Base-by-base conservation (phyloP, 495 filamentous ascomycete species). In the Aspergillus affinis region DNA sequence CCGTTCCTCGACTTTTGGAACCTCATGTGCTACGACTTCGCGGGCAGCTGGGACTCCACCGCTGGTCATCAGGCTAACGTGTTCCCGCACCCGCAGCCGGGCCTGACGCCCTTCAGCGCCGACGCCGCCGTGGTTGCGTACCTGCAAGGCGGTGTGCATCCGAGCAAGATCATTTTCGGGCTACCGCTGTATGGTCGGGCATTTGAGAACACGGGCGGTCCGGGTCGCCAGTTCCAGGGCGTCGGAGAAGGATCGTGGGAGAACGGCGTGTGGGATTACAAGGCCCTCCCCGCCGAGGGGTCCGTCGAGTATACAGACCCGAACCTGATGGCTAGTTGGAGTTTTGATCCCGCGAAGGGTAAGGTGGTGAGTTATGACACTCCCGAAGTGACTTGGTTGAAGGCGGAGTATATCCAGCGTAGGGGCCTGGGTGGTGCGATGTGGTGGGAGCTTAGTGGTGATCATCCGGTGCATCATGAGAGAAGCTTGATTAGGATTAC, bases 121-220 rank as follows among this genome's bases (percentile, higher is more conserved):
- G 80, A 90, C 17, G 73, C 79, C 29, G 90, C 90, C 17, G 62
- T 82, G 15, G 59, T 75, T 27, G 82, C 89, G 66, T 96, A 96
- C 73, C 71, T 81, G 19, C 64, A 75, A 0, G 70, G 76, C 9
- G 89, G 88, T 0, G 82, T 97, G 4, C 68, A 80, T 0, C 61
- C 86, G 0, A 61, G 69, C 48, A 96, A 95, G 71, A 86, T 97
- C 41, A 81, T 93, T 8, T 73, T 97, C 27, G 92, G 93, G 27
- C 84, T 96, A 78, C 92, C 92, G 0, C 75, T 97, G 0, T 97
- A 96, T 67, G 93, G 93, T 0, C 87, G 91, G 8, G 81, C 89
- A 8, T 97, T 96, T 66, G 74, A 81, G 57, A 75, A 80, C 21
- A 96, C 92, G 0, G 68, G 78, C 17, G 92, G 92, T 0, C 82